phyloP scores from a whole-genome alignment of 2,329 filamentous ascomycete species.

The Cladophialophora immunda region DNA sequence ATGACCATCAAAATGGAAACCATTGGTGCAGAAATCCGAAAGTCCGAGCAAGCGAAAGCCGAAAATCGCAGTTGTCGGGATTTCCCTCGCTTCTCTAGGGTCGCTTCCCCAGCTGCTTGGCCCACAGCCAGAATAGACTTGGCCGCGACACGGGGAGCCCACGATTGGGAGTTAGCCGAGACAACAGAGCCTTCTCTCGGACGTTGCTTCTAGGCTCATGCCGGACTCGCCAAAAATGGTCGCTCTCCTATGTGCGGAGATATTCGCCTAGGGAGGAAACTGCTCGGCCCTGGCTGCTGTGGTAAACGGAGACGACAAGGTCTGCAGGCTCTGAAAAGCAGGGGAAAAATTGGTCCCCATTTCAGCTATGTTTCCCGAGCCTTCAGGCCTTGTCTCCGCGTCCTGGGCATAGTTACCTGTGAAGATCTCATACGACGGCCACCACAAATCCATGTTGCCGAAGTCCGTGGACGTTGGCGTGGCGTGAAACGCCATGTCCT shows the following conservation, averaged over 20 bases:
- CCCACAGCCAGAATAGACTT: neutral
- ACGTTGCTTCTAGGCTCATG: neutral
- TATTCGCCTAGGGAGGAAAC: neutral
- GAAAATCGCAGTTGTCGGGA: neutral
- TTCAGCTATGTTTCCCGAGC: neutral
- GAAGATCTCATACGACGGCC: neutral
- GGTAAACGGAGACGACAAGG: neutral
- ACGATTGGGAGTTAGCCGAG: neutral
- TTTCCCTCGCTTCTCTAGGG: neutral
- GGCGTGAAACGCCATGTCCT: neutral
- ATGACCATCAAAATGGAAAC: neutral
- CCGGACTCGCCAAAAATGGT: neutral
- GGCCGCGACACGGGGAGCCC: neutral
- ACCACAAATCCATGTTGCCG: neutral
- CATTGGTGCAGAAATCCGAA: neutral
- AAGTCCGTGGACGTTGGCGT: neutral
- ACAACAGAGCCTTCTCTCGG: neutral
- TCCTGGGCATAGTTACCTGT: neutral
- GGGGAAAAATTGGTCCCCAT: neutral
- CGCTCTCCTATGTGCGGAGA: too few relatives aligned
- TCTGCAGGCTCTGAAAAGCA: neutral
- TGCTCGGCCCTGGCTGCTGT: neutral
- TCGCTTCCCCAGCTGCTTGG: neutral
- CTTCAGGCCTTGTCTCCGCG: neutral
- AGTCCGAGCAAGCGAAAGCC: neutral